These are phyloP conservation scores for Leccinum fibrillosum DNA, from an alignment of 768 basidiomycete genomes.

Conservation along the genomic window DNA sequence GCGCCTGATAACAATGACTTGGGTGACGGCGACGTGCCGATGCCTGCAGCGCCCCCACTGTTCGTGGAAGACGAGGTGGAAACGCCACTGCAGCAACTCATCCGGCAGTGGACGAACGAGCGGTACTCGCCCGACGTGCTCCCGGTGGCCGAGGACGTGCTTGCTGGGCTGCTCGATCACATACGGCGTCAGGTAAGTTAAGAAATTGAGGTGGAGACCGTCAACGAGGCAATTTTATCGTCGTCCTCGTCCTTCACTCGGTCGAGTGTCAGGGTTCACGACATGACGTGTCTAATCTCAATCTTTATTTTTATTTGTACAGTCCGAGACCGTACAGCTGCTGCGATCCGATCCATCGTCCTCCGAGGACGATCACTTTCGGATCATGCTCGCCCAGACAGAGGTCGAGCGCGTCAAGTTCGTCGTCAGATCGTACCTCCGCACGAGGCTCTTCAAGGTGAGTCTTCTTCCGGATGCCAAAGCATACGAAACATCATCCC, in stretches of 20 bases:
- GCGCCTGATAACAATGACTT: slow-evolving; percentile 24
- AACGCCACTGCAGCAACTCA: slow-evolving; percentile 66
- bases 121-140: slow-evolving; percentile 78
- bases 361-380: slow-evolving; percentile 90
- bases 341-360: slow-evolving; percentile 78
- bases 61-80: slow-evolving; percentile 41
- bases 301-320: neutral
- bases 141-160: slow-evolving; percentile 65
- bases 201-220: no score
- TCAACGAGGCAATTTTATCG: no score
- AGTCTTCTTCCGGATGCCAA: neutral
- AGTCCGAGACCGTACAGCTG: slow-evolving; percentile 78
- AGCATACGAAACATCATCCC: neutral
- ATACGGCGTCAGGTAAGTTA: slow-evolving; percentile 73
- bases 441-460: slow-evolving; percentile 85
- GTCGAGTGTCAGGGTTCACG: neutral
- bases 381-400: slow-evolving; percentile 90
- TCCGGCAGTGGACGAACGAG: slow-evolving; percentile 85
- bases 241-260: neutral
- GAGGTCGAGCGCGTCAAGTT: slow-evolving; percentile 95
- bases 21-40: slow-evolving; percentile 22
- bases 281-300: neutral
- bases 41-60: slow-evolving; percentile 26
- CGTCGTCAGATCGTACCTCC: slow-evolving; percentile 83
- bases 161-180: slow-evolving; percentile 68